Evolutionary conservation across 768 basidiomycete species (phyloP).

Genomic region (Boletus rubescentipes): DNA sequence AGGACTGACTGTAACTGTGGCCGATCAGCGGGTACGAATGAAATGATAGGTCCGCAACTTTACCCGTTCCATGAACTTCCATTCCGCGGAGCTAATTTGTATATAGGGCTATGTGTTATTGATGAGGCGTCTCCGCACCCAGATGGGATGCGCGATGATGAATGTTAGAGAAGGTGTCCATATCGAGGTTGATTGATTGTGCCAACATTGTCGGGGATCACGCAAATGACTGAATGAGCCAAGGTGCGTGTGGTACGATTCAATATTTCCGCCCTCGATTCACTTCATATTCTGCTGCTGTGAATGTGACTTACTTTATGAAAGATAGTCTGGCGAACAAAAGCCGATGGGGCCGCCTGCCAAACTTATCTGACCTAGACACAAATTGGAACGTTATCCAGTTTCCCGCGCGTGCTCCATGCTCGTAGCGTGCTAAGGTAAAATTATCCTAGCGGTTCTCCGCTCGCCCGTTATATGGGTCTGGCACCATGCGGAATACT

Average conservation of each 20-base stretch:
- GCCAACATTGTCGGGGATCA: background rate
- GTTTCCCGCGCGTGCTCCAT: background rate
- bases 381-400: background rate
- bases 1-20: background rate
- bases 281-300: background rate
- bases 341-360: background rate
- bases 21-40: constrained; percentile 12
- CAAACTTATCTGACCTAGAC: background rate
- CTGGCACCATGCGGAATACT: background rate
- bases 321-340: background rate
- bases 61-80: constrained; percentile 18
- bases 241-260: background rate
- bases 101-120: background rate
- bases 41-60: constrained; percentile 17
- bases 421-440: background rate
- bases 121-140: background rate
- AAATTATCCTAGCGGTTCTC: background rate
- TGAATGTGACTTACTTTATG: background rate
- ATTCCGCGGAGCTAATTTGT: constrained; percentile 17
- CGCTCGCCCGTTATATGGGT: background rate
- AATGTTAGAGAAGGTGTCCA: background rate
- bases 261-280: background rate
- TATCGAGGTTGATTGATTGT: constrained; percentile 12
- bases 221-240: background rate
- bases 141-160: background rate